Evolutionary conservation across 1,139 yeast species (phyloP).

Genomic region (Geotrichum bryndzae): DNA sequence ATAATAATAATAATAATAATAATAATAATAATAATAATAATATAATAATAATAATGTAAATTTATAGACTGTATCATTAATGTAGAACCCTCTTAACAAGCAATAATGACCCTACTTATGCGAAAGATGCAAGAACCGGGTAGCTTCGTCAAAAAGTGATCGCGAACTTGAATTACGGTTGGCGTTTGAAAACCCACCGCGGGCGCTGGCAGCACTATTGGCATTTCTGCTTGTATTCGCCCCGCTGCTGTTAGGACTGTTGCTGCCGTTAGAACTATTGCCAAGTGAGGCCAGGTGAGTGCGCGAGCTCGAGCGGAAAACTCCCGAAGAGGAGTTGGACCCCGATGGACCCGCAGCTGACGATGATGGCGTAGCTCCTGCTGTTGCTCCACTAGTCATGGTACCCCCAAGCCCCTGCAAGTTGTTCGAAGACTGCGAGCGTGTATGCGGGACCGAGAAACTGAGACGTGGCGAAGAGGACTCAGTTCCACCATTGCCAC

Average conservation of each 20-base stretch:
- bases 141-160: constrained; percentile 12
- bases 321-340: not conserved
- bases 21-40: too few species aligned
- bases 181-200: not conserved
- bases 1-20: too few species aligned
- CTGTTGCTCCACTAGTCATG: not conserved
- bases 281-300: constrained; percentile 7
- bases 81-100: too few species aligned
- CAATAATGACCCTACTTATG: not conserved
- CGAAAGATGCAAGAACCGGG: constrained; percentile 11
- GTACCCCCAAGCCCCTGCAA: not conserved
- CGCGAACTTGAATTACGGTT: constrained; percentile 6
- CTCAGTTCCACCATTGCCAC: not conserved
- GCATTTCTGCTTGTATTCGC: not conserved
- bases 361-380: not conserved
- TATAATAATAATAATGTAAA: too few species aligned
- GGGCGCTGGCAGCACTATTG: not conserved
- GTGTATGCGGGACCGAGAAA: constrained; percentile 3
- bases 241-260: not conserved
- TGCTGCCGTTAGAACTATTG: not conserved
- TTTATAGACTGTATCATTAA: too few species aligned
- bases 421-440: constrained; percentile 5
- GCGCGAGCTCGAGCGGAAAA: constrained; percentile 9
- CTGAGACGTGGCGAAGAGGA: not conserved
- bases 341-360: not conserved